A percentile compares a stretch with the other conserved stretches of the same genome.
These are phyloP conservation scores for Candida ulmi DNA, from an alignment of 805 yeast genomes.

Conservation along the genomic window DNA sequence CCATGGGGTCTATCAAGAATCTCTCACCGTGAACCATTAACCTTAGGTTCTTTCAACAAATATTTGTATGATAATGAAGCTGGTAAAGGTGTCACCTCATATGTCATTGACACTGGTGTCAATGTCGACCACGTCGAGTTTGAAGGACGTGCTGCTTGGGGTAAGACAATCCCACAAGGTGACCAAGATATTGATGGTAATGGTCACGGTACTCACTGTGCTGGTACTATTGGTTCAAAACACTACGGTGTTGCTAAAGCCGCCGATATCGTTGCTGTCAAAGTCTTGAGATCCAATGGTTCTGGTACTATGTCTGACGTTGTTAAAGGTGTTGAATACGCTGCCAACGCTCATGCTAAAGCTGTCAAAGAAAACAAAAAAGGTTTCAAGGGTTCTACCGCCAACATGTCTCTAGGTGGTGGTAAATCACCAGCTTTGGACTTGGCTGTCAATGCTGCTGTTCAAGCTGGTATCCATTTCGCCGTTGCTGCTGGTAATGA, in stretches of 20 bases:
- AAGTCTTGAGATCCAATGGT: slow-evolving; percentile 78
- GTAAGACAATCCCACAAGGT: slow-evolving; percentile 70
- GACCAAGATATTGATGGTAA: slow-evolving; percentile 74
- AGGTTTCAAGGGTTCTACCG: slow-evolving; percentile 80
- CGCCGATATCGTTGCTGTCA: slow-evolving; percentile 75
- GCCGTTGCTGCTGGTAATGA: slow-evolving; percentile 98
- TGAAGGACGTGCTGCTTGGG: slow-evolving; percentile 82
- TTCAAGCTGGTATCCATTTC: slow-evolving; percentile 80
- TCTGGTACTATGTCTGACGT: slow-evolving; percentile 82
- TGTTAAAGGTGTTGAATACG: slow-evolving; percentile 78
- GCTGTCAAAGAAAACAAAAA: slow-evolving; percentile 46
- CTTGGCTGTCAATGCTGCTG: slow-evolving; percentile 85
- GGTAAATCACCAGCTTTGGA: slow-evolving; percentile 86
- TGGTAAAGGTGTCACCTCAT: slow-evolving; percentile 81
- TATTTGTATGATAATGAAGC: slow-evolving; percentile 68
- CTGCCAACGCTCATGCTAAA: slow-evolving; percentile 63
- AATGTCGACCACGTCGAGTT: slow-evolving; percentile 71
- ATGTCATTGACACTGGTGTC: slow-evolving; percentile 88
- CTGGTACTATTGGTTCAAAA: slow-evolving; percentile 87
- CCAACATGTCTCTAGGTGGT: slow-evolving; percentile 94
- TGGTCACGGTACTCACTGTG: slow-evolving; percentile 96
- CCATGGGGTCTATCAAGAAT: slow-evolving; percentile 95
- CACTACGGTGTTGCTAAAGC: slow-evolving; percentile 81
- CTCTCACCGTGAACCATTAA: slow-evolving; percentile 71
- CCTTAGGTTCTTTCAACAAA: slow-evolving; percentile 64